Percentiles rank a stretch among this genome's conserved stretches.
Evolutionary conservation across 257 asterid species (phyloP).

Genomic region (Rubia yunnanensis): DNA sequence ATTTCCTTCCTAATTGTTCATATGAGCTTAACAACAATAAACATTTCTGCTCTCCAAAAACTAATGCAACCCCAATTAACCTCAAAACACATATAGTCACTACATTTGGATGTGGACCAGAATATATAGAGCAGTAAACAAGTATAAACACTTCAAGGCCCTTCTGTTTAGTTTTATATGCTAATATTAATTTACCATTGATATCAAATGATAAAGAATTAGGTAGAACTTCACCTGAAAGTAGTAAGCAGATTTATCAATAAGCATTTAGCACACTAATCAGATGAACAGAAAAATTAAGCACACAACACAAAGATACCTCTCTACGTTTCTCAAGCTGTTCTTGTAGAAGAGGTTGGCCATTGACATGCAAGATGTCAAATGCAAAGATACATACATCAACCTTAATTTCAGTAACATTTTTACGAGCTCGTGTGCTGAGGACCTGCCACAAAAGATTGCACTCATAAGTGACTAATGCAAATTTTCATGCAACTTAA

Average conservation of each 20-base stretch:
- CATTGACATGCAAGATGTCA: slow-evolving; percentile 76
- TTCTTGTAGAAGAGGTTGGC: slow-evolving; percentile 76
- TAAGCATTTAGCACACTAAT: background rate
- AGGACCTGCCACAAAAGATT: slow-evolving; percentile 47
- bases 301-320: slow-evolving; percentile 32
- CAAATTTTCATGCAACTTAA: background rate
- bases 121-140: background rate
- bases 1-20: background rate
- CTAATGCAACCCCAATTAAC: background rate
- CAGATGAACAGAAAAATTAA: background rate
- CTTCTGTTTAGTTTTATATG: background rate
- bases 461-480: slow-evolving; percentile 9
- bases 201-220: background rate
- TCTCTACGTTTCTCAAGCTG: slow-evolving; percentile 80
- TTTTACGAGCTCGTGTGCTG: slow-evolving; percentile 85
- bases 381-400: slow-evolving; percentile 88
- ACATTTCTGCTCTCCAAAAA: background rate
- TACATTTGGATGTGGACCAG: background rate
- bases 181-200: background rate
- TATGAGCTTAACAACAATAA: background rate
- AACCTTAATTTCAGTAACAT: slow-evolving; percentile 83
- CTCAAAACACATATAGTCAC: background rate
- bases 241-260: background rate
- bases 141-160: background rate
- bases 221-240: background rate